Evolutionary conservation across 495 filamentous ascomycete species (phyloP).

Genomic region (Tetracladium marchalianum): DNA sequence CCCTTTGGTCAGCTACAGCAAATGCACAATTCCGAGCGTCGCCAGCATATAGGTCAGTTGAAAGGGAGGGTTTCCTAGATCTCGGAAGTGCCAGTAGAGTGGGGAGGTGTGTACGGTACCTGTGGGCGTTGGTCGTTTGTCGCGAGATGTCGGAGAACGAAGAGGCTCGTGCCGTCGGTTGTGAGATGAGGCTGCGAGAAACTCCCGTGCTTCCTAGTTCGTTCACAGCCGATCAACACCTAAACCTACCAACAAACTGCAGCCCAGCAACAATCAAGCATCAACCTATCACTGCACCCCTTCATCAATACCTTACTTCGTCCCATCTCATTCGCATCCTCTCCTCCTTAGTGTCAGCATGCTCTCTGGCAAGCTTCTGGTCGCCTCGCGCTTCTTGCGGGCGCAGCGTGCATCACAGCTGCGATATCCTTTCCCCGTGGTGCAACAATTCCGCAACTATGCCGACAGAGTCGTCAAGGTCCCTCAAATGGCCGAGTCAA

Average conservation of each 20-base stretch:
- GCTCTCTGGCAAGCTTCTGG: conserved; percentile 38
- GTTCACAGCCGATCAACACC: background rate
- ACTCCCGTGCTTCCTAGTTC: background rate
- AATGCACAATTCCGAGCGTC: background rate
- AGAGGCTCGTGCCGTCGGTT: conserved; percentile 4
- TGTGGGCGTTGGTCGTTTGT: background rate
- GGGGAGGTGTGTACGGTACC: background rate
- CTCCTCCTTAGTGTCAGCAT: conserved; percentile 23
- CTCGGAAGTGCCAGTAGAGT: background rate
- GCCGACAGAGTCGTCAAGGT: conserved; percentile 86
- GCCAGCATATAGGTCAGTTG: background rate
- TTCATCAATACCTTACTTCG: background rate
- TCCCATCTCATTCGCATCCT: background rate
- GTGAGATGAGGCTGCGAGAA: conserved; percentile 7
- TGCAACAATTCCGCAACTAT: conserved; percentile 43
- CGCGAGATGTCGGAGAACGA: conserved; percentile 7
- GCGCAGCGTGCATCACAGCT: conserved; percentile 30
- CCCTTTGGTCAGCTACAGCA: background rate
- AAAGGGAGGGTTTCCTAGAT: background rate
- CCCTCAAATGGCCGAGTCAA: conserved; percentile 97
- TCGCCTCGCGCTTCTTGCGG: conserved; percentile 35
- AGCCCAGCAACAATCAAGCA: background rate
- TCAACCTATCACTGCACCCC: background rate
- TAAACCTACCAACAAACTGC: background rate
- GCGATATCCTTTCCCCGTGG: conserved; percentile 27